Evolutionary conservation across 2,329 filamentous ascomycete species (phyloP).

Genomic region (Lecanicillium sp.): DNA sequence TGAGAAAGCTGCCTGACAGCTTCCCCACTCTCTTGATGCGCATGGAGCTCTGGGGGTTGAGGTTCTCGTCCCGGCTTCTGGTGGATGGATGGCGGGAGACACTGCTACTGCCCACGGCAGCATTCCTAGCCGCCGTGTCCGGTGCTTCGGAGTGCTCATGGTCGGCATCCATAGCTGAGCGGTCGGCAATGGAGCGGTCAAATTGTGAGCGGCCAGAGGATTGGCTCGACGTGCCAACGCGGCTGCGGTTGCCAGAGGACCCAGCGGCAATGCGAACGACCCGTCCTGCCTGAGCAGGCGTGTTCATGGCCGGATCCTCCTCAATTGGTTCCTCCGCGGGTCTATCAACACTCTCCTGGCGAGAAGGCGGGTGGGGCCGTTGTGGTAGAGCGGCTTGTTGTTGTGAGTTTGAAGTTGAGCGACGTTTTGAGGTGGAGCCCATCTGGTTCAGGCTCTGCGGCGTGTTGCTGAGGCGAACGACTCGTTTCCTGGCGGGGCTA

Average conservation of each 20-base stretch:
- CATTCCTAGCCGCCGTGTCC: conserved; percentile 40
- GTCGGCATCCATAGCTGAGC: conserved; percentile 32
- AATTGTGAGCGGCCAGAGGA: conserved; percentile 27
- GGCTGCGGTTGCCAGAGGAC: conserved; percentile 38
- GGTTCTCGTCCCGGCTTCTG: conserved; percentile 51
- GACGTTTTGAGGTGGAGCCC: conserved; percentile 36
- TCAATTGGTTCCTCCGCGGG: conserved; percentile 31
- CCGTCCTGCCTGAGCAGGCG: conserved; percentile 42
- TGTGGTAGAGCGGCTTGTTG: conserved; percentile 12
- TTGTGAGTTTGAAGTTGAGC: conserved; percentile 28
- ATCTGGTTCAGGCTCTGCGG: conserved; percentile 35
- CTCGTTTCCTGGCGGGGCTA: conserved; percentile 48
- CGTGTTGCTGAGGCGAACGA: conserved; percentile 48
- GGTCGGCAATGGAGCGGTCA: conserved; percentile 26
- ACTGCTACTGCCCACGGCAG: conserved; percentile 40
- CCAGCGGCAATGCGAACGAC: conserved; percentile 48
- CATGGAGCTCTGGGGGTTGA: conserved; percentile 63
- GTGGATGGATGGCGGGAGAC: conserved; percentile 46
- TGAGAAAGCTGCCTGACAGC: conserved; percentile 68
- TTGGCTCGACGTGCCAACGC: conserved; percentile 26
- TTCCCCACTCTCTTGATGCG: conserved; percentile 71
- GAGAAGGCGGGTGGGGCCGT: conserved; percentile 24
- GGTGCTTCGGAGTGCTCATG: conserved; percentile 41
- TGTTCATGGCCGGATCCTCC: conserved; percentile 38
- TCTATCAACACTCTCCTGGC: conserved; percentile 33